Evolutionary conservation across 2,329 filamentous ascomycete genomes (phyloP).

Genomic region (Diplocarpon rosae): DNA sequence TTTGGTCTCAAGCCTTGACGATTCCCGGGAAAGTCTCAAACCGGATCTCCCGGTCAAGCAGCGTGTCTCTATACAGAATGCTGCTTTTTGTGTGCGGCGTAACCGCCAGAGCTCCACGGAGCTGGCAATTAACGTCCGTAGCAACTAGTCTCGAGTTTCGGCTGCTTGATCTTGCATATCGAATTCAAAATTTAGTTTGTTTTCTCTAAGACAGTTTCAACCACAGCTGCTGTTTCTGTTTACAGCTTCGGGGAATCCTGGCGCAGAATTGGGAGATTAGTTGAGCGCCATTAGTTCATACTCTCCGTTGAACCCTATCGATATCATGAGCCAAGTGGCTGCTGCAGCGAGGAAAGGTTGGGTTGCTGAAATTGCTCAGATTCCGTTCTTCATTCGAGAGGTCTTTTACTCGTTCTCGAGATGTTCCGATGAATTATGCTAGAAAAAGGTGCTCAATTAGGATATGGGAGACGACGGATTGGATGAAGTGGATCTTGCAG

Average conservation of each 20-base stretch:
- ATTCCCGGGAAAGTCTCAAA: constrained; percentile 56
- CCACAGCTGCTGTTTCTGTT: constrained; percentile 33
- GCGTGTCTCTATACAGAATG: constrained; percentile 45
- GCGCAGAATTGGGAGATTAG: constrained; percentile 48
- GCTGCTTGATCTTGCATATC: constrained; percentile 29
- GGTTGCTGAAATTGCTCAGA: constrained; percentile 19
- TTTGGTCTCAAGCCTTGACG: constrained; percentile 54
- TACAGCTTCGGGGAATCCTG: constrained; percentile 41
- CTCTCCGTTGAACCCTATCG: constrained; percentile 37
- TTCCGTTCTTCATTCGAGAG: constrained; percentile 30
- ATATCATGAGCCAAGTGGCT: background rate
- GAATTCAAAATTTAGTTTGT: constrained; percentile 39
- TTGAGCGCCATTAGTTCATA: constrained; percentile 55
- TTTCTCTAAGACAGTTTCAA: constrained; percentile 34
- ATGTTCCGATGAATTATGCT: constrained; percentile 52
- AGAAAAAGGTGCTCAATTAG: constrained; percentile 52
- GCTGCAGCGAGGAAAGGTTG: background rate
- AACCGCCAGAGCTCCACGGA: constrained; percentile 46
- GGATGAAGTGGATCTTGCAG: constrained; percentile 50
- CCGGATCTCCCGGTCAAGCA: constrained; percentile 41
- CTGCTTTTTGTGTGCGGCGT: constrained; percentile 47
- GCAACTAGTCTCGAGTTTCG: constrained; percentile 38
- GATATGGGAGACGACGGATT: constrained; percentile 48
- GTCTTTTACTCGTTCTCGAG: constrained; percentile 39
- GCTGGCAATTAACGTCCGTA: constrained; percentile 41